Conservation (phyloP, 2,329 filamentous ascomycete genomes). For the Dactylonectria estremocensis region DNA sequence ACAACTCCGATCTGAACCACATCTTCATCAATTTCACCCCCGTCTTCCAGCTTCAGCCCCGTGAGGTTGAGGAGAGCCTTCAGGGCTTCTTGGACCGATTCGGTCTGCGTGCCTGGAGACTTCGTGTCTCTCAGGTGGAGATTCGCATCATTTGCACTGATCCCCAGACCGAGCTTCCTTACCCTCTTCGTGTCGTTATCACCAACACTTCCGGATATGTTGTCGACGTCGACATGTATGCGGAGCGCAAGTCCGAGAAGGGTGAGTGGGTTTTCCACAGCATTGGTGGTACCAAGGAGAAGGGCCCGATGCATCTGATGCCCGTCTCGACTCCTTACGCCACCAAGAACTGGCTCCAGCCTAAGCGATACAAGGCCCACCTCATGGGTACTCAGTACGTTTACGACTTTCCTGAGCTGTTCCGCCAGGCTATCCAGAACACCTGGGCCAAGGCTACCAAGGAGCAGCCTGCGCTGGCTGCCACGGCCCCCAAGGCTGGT, state of each 20-base stretch:
- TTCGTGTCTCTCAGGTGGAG: conserved; percentile 96
- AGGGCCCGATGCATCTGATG: conserved; percentile 94
- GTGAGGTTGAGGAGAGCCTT: conserved; percentile 92
- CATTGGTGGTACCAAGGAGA: conserved; percentile 94
- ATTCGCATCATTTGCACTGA: conserved; percentile 99
- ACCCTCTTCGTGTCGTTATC: conserved; percentile 95
- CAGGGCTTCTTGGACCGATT: conserved; percentile 97
- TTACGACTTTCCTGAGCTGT: conserved; percentile 99
- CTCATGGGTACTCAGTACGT: conserved; percentile 99
- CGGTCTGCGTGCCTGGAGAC: conserved; percentile 93
- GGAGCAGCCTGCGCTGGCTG: conserved; percentile 80
- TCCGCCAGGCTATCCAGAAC: conserved; percentile 98
- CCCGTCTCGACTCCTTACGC: conserved; percentile 93
- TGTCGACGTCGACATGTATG: conserved; percentile 97
- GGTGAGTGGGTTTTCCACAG: conserved; percentile 99
- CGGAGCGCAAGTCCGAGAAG: conserved; percentile 98
- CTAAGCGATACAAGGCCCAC: conserved; percentile 99
- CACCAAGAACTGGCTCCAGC: conserved; percentile 98
- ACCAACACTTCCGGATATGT: conserved; percentile 99
- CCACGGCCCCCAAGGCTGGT: conserved; percentile 87
- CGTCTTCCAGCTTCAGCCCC: conserved; percentile 91
- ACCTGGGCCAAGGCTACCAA: conserved; percentile 85
- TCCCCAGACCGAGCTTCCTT: conserved; percentile 84
- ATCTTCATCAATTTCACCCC: conserved; percentile 99
- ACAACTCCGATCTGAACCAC: conserved; percentile 99